phyloP scores from a whole-genome alignment of 805 yeast genomes.

The Candida takata region DNA sequence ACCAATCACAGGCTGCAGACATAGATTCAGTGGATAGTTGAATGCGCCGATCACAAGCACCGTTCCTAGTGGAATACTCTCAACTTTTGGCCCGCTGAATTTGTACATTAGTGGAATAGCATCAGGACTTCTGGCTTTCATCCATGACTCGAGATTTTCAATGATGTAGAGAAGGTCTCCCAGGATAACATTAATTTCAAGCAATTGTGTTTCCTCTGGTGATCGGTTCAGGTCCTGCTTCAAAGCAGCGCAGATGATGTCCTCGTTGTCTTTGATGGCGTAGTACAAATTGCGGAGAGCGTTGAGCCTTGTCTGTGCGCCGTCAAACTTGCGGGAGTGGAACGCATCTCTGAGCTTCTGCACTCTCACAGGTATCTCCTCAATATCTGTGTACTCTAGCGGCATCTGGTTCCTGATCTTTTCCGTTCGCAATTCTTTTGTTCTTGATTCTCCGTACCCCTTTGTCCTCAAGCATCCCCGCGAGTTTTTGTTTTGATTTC shows the following conservation, averaged over 20 bases:
- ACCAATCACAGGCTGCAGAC: slow-evolving; percentile 61
- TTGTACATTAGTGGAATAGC: slow-evolving; percentile 14
- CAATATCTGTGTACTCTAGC: slow-evolving; percentile 37
- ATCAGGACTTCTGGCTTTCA: slow-evolving; percentile 36
- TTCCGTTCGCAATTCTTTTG: too few relatives aligned
- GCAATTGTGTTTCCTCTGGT: slow-evolving; percentile 48
- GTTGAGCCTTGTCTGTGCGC: slow-evolving; percentile 41
- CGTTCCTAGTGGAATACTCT: slow-evolving; percentile 47
- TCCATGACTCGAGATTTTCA: slow-evolving; percentile 53
- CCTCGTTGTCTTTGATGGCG: slow-evolving; percentile 52
- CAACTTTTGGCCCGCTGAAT: slow-evolving; percentile 12
- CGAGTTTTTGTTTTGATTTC: not conserved
- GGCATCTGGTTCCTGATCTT: not conserved
- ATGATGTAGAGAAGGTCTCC: slow-evolving; percentile 56
- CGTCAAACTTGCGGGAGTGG: slow-evolving; percentile 37
- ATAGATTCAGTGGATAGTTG: slow-evolving; percentile 67
- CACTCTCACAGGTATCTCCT: slow-evolving; percentile 43
- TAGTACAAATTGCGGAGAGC: slow-evolving; percentile 64
- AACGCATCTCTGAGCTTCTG: slow-evolving; percentile 35
- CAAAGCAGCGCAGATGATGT: slow-evolving; percentile 50
- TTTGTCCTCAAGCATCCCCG: too few relatives aligned
- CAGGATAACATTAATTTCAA: slow-evolving; percentile 47
- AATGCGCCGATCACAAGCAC: slow-evolving; percentile 72
- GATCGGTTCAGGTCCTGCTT: slow-evolving; percentile 62
- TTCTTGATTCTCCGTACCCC: too few relatives aligned